phyloP scores from a whole-genome alignment of 202 grass and related monocot species.

The Hordeum pubiflorum region DNA sequence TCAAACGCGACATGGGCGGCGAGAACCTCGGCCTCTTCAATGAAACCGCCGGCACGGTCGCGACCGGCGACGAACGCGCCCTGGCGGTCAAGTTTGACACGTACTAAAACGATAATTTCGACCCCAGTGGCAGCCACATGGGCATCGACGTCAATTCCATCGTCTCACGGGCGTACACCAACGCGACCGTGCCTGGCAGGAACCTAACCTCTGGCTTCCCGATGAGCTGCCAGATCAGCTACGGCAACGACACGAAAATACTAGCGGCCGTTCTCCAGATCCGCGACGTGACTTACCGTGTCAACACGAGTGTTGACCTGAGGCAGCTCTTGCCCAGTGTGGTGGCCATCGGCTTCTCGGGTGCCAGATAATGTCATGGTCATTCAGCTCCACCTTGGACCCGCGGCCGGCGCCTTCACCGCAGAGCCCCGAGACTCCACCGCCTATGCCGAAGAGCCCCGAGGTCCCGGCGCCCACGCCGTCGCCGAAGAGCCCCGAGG shows the following conservation, averaged over 20 bases:
- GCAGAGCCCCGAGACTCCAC: too few relatives aligned
- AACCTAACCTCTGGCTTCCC: neutral
- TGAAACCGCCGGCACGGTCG: too few relatives aligned
- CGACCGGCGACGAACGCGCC: too few relatives aligned
- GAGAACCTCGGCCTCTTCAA: too few relatives aligned
- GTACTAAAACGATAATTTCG: rapidly evolving
- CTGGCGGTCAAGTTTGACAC: too few relatives aligned
- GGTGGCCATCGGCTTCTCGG: conserved; percentile 31
- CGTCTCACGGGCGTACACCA: neutral
- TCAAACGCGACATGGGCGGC: too few relatives aligned
- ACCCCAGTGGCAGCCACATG: conserved; percentile 5
- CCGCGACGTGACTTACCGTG: neutral
- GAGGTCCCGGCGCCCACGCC: too few relatives aligned
- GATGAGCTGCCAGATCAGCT: conserved; percentile 18
- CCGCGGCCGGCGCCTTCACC: neutral
- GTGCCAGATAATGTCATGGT: conserved; percentile 19
- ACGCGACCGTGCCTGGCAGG: neutral
- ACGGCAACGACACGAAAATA: neutral
- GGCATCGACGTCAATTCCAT: conserved; percentile 46
- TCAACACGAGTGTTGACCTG: neutral
- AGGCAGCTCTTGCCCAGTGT: neutral
- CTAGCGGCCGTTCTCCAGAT: conserved; percentile 1
- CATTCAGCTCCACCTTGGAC: conserved; percentile 19
- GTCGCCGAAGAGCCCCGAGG: neutral
- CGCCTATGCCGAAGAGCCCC: too few relatives aligned